Conservation (phyloP, 805 yeast species). For the Saccharomycopsis fodiens region DNA sequence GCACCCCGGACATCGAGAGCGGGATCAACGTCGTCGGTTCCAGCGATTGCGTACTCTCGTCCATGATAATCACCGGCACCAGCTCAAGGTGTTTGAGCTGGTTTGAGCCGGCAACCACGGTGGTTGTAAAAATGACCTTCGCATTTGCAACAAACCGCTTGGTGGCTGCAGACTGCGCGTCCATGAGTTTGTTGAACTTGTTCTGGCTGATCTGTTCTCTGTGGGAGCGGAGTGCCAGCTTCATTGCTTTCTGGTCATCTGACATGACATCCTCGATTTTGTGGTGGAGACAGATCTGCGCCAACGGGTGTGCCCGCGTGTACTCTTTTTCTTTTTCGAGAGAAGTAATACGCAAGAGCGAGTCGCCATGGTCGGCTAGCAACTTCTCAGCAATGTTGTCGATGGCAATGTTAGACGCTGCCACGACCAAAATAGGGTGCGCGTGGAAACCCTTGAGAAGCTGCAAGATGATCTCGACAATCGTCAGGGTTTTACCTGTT, state of each 20-base stretch:
- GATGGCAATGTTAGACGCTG: slow-evolving; percentile 70
- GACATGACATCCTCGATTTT: slow-evolving; percentile 46
- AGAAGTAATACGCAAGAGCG: slow-evolving; percentile 50
- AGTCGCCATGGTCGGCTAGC: slow-evolving; percentile 39
- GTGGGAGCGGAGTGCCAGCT: slow-evolving; percentile 37
- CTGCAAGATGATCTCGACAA: slow-evolving; percentile 55
- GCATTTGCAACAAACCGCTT: slow-evolving; percentile 53
- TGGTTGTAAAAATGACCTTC: slow-evolving; percentile 63
- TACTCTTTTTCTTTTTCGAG: slow-evolving; percentile 57
- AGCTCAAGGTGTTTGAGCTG: slow-evolving; percentile 47
- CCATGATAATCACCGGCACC: slow-evolving; percentile 66
- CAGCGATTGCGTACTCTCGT: slow-evolving; percentile 71
- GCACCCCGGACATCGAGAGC: slow-evolving; percentile 57
- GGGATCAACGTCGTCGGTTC: slow-evolving; percentile 70
- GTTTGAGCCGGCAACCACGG: slow-evolving; percentile 65
- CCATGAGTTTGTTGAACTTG: slow-evolving; percentile 43
- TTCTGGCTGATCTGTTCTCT: slow-evolving; percentile 36
- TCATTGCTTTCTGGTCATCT: slow-evolving; percentile 33
- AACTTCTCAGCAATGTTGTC: slow-evolving; percentile 71
- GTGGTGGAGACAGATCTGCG: slow-evolving; percentile 57
- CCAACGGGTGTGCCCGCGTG: slow-evolving; percentile 45
- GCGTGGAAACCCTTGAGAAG: slow-evolving; percentile 46
- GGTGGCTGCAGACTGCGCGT: slow-evolving; percentile 37
- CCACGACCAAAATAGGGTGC: slow-evolving; percentile 63
- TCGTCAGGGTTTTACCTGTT: slow-evolving; percentile 70